Evolutionary conservation across 768 basidiomycete species (phyloP).

Genomic region (Leucocoprinus leucothites): DNA sequence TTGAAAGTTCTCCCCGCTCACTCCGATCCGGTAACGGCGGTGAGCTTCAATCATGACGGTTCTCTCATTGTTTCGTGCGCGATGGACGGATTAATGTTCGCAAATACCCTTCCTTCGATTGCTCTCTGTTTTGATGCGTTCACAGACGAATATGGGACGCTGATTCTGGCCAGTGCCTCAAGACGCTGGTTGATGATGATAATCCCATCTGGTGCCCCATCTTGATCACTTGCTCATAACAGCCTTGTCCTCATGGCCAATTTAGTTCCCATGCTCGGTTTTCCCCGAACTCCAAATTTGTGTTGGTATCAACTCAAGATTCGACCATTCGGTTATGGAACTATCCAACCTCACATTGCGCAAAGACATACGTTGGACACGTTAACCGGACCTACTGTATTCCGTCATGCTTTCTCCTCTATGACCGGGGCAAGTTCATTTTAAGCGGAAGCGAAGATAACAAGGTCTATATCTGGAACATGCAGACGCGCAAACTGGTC

Average conservation of each 20-base stretch:
- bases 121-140: background rate
- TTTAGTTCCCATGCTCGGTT: conserved; percentile 83
- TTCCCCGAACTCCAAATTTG: conserved; percentile 88
- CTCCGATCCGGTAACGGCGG: conserved; percentile 94
- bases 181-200: conserved; percentile 94
- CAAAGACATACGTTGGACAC: conserved; percentile 92
- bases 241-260: conserved; percentile 5
- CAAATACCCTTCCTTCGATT: background rate
- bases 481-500: conserved; percentile 74
- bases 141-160: conserved; percentile 95
- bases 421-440: conserved; percentile 56
- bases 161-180: conserved; percentile 95
- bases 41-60: conserved; percentile 92
- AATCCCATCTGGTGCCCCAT: conserved; percentile 82
- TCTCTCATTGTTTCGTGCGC: conserved; percentile 92
- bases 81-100: conserved; percentile 94
- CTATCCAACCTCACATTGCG: conserved; percentile 83
- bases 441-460: conserved; percentile 89
- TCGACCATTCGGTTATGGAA: conserved; percentile 95
- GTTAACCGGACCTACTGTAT: conserved; percentile 83
- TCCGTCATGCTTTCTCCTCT: conserved; percentile 60
- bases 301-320: conserved; percentile 91
- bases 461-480: conserved; percentile 86
- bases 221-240: background rate
- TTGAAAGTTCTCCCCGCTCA: conserved; percentile 91